Base-by-base conservation (phyloP, 345 rosid genomes). In the Rhizophora mangle region DNA sequence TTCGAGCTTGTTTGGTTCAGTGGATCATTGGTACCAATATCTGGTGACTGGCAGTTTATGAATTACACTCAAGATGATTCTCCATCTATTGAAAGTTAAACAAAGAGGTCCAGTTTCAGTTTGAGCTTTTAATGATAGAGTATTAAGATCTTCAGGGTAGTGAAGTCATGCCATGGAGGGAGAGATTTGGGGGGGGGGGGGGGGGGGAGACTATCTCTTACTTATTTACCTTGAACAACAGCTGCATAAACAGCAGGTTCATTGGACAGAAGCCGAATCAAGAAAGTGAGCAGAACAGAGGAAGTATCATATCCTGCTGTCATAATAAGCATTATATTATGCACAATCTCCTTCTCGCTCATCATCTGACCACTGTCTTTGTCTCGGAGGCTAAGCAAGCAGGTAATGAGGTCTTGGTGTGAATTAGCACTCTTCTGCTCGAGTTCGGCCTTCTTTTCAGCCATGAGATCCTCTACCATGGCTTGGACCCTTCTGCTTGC, bases 281-380 rank as follows among this genome's bases (percentile, higher is more conserved):
- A 19, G 69, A 82, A 85, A 67, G 91, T 86, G 58, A 86, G 69
- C 21, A 85, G 75, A 24, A 78, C 52, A 2, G 86, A 71, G 31
- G 88, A 76, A 73, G 89, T 85, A 68, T 85, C 89, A 52, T 85
- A 75, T 59, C 91, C 89, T 3, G 91, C 89, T 57, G 72, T 77
- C 89, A 89, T 86, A 69, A 83, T 72, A 29, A 86, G 81, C 81
- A 68, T 76, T 20, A 68, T 71, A 62, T 82, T 89, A 34, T 89
- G 78, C 46, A 83, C 49, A 34, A 85, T 85, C 83, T 86, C 91
- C 62, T 78, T 63, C 62, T 81, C 86, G 18, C 78, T 81, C 27
- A 86, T 39, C 2, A 56, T 72, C 65, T 39, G 61, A 16, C 72
- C 68, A 5, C 65, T 70, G 1, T 69, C 64, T 20, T 69, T 60